phyloP scores from a whole-genome alignment of 495 filamentous ascomycete genomes.

The Umbilicaria muhlenbergii region DNA sequence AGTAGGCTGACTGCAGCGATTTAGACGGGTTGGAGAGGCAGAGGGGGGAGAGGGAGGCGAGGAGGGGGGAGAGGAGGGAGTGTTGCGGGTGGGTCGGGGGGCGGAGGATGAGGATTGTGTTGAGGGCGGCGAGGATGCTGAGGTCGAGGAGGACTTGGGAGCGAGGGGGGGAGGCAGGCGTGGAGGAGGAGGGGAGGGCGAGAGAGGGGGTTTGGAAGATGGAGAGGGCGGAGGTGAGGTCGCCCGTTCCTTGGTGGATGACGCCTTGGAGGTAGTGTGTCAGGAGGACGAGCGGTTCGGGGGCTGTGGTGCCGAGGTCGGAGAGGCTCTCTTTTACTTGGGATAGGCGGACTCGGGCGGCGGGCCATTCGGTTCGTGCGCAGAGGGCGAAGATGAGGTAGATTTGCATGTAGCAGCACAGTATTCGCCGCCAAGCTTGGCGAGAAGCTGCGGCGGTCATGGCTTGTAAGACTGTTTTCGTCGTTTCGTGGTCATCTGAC shows the following conservation, averaged over 20 bases:
- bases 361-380: conserved; percentile 45
- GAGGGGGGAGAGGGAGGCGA: conserved; percentile 50
- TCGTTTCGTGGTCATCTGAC: conserved; percentile 24
- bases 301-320: conserved; percentile 22
- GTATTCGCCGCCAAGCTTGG: conserved; percentile 33
- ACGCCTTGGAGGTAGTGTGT: conserved; percentile 58
- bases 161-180: conserved; percentile 22
- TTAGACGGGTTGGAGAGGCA: conserved; percentile 53
- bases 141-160: conserved; percentile 53
- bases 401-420: conserved; percentile 41
- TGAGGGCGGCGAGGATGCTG: conserved; percentile 63
- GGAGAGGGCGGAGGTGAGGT: conserved; percentile 45
- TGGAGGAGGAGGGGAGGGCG: conserved; percentile 29
- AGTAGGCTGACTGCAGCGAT: conserved; percentile 62
- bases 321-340: conserved; percentile 23
- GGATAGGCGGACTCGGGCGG: conserved; percentile 29
- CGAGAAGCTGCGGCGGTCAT: conserved; percentile 27
- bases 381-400: conserved; percentile 45
- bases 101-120: conserved; percentile 69
- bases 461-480: conserved; percentile 29
- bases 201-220: conserved; percentile 49
- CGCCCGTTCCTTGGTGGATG: conserved; percentile 64
- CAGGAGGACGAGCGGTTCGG: conserved; percentile 27
- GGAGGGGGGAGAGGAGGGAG: conserved; percentile 30
- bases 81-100: conserved; percentile 33